Percentiles rank a stretch among this genome's conserved stretches.
Evolutionary conservation across 805 yeast genomes (phyloP).

Genomic region (Yamadazyma phyllophila): DNA sequence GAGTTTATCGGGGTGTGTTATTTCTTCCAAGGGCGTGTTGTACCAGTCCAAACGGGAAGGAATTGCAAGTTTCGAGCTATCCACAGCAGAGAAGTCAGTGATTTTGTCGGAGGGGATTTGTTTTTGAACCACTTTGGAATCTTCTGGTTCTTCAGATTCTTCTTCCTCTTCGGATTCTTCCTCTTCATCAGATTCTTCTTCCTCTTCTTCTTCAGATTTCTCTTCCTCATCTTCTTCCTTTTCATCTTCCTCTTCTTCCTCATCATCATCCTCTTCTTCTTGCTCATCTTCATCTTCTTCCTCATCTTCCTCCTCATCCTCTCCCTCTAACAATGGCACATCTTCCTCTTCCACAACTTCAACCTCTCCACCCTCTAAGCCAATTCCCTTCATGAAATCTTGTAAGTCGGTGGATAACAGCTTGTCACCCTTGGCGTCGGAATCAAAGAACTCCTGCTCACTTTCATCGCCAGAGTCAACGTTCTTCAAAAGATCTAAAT

Average conservation of each 20-base stretch:
- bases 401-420: conserved; percentile 53
- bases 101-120: conserved; percentile 24
- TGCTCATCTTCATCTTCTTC: conserved; percentile 32
- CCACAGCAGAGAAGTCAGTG: conserved; percentile 46
- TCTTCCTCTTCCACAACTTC: conserved; percentile 34
- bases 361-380: conserved; percentile 47
- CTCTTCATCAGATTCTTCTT: conserved; percentile 12
- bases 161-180: conserved; percentile 19
- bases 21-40: conserved; percentile 42
- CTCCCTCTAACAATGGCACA: conserved; percentile 21
- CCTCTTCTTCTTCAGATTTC: conserved; percentile 17
- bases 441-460: conserved; percentile 51
- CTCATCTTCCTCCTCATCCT: conserved; percentile 37
- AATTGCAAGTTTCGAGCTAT: conserved; percentile 53
- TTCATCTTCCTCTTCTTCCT: conserved; percentile 25
- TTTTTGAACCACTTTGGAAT: conserved; percentile 11
- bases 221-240: conserved; percentile 8
- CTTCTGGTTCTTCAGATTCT: conserved; percentile 6
- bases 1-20: conserved; percentile 32
- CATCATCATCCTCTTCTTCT: conserved; percentile 23
- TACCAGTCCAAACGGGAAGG: conserved; percentile 78
- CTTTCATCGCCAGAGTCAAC: conserved; percentile 51
- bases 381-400: conserved; percentile 64
- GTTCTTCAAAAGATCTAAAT: conserved; percentile 60
- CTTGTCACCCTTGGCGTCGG: conserved; percentile 35